phyloP scores from a whole-genome alignment of 2,329 filamentous ascomycete genomes.

The Didymella segeticola region DNA sequence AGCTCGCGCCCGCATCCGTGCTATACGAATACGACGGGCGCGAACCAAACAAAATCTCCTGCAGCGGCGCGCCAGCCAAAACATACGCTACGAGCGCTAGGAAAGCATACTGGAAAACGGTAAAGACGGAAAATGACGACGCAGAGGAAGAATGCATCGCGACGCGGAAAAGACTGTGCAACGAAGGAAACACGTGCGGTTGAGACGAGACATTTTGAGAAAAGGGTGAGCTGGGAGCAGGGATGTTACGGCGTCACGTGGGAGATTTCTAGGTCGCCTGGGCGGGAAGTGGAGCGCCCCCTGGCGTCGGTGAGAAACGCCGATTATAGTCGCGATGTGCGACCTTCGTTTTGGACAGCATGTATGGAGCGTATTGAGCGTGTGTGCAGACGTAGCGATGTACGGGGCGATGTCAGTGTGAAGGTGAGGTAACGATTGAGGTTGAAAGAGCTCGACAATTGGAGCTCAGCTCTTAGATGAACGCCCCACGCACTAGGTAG shows the following conservation, averaged over 20 bases:
- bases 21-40: slow-evolving; percentile 18
- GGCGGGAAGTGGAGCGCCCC: not conserved
- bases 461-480: not conserved
- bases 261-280: not conserved
- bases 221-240: not conserved
- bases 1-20: slow-evolving; percentile 12
- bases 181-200: not conserved
- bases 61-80: slow-evolving; percentile 46
- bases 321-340: not conserved
- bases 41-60: slow-evolving; percentile 23
- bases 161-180: not conserved
- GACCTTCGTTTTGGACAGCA: not conserved
- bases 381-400: not conserved
- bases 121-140: not conserved
- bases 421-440: not conserved
- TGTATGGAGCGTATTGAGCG: not conserved
- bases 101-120: slow-evolving; percentile 38
- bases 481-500: not conserved
- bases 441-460: not conserved
- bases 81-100: slow-evolving; percentile 41
- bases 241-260: not conserved
- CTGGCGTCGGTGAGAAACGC: slow-evolving; percentile 2
- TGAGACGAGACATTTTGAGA: not conserved
- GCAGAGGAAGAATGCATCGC: not conserved
- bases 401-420: not conserved